Evolutionary conservation across 176 grass and related monocot species (phyloP).

Genomic region (Saccharum officinarum): DNA sequence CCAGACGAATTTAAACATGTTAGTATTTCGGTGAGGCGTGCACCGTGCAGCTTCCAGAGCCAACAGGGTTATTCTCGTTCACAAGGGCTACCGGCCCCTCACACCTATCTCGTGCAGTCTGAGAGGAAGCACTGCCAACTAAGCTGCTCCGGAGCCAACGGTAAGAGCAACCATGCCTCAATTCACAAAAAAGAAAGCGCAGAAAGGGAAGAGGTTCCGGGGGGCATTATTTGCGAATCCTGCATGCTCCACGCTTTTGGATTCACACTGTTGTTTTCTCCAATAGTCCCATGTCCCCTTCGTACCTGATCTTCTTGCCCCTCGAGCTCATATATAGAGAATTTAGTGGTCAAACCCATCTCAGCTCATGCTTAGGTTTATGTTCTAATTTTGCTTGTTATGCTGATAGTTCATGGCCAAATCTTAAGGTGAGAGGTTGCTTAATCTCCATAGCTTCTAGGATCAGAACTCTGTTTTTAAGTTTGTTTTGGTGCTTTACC

Average conservation of each 20-base stretch:
- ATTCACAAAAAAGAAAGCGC: background rate
- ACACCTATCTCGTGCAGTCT: constrained; percentile 30
- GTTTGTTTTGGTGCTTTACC: constrained; percentile 4
- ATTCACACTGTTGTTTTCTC: constrained; percentile 28
- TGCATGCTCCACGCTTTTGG: constrained; percentile 21
- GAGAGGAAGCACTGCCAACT: constrained; percentile 29
- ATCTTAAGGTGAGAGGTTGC: constrained; percentile 26
- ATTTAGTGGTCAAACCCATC: constrained; percentile 4
- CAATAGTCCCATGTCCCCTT: constrained; percentile 23
- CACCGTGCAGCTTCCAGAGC: background rate
- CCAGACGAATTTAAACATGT: background rate
- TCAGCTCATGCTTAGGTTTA: constrained; percentile 11
- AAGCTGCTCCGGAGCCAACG: constrained; percentile 30
- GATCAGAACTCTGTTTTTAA: background rate
- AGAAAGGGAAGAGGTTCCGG: background rate
- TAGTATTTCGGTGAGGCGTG: constrained; percentile 1
- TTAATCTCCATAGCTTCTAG: constrained; percentile 28
- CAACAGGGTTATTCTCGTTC: constrained; percentile 8
- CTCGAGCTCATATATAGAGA: constrained; percentile 3
- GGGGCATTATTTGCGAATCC: constrained; percentile 28
- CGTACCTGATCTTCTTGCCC: constrained; percentile 18
- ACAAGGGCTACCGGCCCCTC: constrained; percentile 17
- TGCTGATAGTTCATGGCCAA: background rate
- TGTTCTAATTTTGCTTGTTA: background rate
- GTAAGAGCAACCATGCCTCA: constrained; percentile 26